Evolutionary conservation across 2,329 filamentous ascomycete genomes (phyloP).

Genomic region (Fusarium cyanostomum): DNA sequence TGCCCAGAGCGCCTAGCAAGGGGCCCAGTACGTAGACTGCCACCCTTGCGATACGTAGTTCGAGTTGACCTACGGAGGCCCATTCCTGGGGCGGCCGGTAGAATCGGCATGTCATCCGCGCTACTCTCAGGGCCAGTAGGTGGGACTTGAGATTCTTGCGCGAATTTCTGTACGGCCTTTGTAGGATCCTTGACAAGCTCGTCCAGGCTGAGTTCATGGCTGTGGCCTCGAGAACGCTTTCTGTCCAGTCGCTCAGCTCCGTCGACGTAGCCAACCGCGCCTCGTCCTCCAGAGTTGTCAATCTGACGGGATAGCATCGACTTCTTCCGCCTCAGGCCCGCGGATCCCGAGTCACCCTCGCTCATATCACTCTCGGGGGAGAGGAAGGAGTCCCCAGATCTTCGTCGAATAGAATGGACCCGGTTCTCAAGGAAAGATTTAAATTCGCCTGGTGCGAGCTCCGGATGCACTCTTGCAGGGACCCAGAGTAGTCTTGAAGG

Average conservation of each 20-base stretch:
- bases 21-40: conserved; percentile 82
- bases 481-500: conserved; percentile 94
- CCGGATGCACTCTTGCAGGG: conserved; percentile 90
- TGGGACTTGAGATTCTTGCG: conserved; percentile 63
- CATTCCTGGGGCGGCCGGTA: conserved; percentile 80
- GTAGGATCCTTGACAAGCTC: conserved; percentile 83
- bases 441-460: conserved; percentile 94
- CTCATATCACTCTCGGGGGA: conserved; percentile 62
- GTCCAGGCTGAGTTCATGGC: conserved; percentile 76
- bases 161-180: conserved; percentile 74
- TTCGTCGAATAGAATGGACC: conserved; percentile 86
- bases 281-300: conserved; percentile 71
- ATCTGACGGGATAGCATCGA: conserved; percentile 96
- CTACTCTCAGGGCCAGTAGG: conserved; percentile 53
- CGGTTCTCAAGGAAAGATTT: conserved; percentile 95
- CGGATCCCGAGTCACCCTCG: conserved; percentile 66
- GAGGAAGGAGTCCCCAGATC: conserved; percentile 77
- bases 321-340: conserved; percentile 83
- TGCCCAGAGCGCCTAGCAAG: conserved; percentile 77
- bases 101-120: conserved; percentile 82
- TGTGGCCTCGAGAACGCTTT: conserved; percentile 70
- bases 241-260: conserved; percentile 82
- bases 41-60: conserved; percentile 87
- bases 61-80: conserved; percentile 89
- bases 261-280: conserved; percentile 76